Percentiles rank a stretch among this genome's conserved stretches.
Conservation (phyloP, 768 basidiomycete species). For the Suillus paluster region DNA sequence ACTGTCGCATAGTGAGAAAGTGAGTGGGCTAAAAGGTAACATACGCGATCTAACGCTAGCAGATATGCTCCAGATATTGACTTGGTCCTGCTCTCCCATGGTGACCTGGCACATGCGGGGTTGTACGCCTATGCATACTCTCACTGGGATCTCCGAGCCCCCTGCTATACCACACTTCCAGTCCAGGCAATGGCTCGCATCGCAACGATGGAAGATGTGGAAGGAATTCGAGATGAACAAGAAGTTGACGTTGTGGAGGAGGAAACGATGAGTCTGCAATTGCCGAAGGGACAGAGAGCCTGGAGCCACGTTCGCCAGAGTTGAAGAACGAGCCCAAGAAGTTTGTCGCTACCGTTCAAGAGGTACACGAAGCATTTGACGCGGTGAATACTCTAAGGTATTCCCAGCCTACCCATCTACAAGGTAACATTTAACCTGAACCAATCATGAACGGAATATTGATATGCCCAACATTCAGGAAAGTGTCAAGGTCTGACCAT, state of each 20-base stretch:
- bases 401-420: slow-evolving; percentile 93
- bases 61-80: slow-evolving; percentile 83
- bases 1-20: slow-evolving; percentile 71
- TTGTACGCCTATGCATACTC: slow-evolving; percentile 93
- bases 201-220: slow-evolving; percentile 86
- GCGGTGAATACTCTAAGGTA: slow-evolving; percentile 90
- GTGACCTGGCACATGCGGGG: slow-evolving; percentile 86
- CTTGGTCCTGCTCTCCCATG: slow-evolving; percentile 93
- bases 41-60: slow-evolving; percentile 13
- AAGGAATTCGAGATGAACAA: slow-evolving; percentile 78
- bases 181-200: slow-evolving; percentile 96
- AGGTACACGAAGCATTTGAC: slow-evolving; percentile 94
- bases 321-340: slow-evolving; percentile 43
- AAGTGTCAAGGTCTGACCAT: slow-evolving; percentile 93
- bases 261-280: slow-evolving; percentile 29
- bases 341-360: slow-evolving; percentile 76
- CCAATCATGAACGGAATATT: slow-evolving; percentile 5
- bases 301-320: slow-evolving; percentile 6
- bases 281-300: slow-evolving; percentile 25
- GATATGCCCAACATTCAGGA: slow-evolving; percentile 45
- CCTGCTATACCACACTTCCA: slow-evolving; percentile 92
- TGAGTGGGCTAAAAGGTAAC: slow-evolving; percentile 41
- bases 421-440: slow-evolving; percentile 55
- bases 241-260: slow-evolving; percentile 47
- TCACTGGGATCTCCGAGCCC: slow-evolving; percentile 85